phyloP scores from a whole-genome alignment of 208 protist species.

The Angomonas ambiguus region DNA sequence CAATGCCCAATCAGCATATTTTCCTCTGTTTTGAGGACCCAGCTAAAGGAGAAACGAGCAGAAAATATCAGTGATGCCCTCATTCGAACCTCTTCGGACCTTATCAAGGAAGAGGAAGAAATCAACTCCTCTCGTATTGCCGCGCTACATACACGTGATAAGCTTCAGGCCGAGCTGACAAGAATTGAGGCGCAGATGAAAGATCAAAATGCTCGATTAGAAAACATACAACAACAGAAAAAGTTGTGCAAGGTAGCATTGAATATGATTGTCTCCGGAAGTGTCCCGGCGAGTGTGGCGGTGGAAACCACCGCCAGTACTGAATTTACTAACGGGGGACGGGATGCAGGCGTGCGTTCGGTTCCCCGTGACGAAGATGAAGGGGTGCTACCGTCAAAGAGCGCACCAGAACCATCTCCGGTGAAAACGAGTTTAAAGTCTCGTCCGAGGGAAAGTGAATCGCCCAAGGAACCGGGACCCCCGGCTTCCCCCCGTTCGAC shows the following conservation, averaged over 20 bases:
- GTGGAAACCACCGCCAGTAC: neutral
- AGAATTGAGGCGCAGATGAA: constrained; percentile 79
- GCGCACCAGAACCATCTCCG: constrained; percentile 29
- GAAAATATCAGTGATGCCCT: constrained; percentile 52
- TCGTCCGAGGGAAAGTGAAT: neutral
- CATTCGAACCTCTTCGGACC: constrained; percentile 43
- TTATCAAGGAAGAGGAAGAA: constrained; percentile 70
- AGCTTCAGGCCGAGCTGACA: constrained; percentile 68
- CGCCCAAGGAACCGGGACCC: neutral
- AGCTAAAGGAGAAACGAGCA: constrained; percentile 13
- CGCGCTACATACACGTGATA: constrained; percentile 62
- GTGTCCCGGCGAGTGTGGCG: constrained; percentile 35
- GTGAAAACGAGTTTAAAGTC: constrained; percentile 22
- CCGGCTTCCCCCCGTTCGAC: constrained; percentile 9
- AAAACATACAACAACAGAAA: constrained; percentile 65
- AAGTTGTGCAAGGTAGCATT: constrained; percentile 70
- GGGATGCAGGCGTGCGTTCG: neutral
- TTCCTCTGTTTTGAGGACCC: constrained; percentile 37
- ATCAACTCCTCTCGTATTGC: constrained; percentile 40
- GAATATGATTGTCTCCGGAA: constrained; percentile 59
- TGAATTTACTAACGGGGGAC: neutral
- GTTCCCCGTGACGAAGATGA: constrained; percentile 25
- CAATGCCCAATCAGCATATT: constrained; percentile 63
- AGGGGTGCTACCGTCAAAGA: constrained; percentile 26
- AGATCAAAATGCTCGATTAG: constrained; percentile 43